phyloP scores from a whole-genome alignment of 1,139 yeast genomes.

The Debaryomycetaceae sp. region DNA sequence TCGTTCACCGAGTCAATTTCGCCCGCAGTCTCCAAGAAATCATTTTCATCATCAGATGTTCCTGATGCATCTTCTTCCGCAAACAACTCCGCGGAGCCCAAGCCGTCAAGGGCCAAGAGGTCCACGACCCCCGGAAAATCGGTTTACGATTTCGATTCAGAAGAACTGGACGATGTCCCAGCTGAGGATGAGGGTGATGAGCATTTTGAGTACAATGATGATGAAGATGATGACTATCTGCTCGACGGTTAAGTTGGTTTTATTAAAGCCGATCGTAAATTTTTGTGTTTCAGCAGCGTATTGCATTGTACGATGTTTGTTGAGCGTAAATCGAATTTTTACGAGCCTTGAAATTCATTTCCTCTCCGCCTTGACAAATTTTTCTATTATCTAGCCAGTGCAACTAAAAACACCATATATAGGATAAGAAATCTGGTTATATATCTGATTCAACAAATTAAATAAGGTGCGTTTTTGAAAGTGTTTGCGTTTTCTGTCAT shows the following conservation, averaged over 20 bases:
- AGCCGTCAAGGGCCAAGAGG: conserved; percentile 5
- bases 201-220: conserved; percentile 1
- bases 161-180: conserved; percentile 2
- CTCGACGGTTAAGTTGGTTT: neutral
- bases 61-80: conserved; percentile 1
- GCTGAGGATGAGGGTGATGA: conserved; percentile 7
- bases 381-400: too few relatives aligned
- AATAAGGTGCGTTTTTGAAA: too few relatives aligned
- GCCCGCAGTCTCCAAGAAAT: conserved; percentile 2
- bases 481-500: too few relatives aligned
- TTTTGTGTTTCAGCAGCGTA: neutral
- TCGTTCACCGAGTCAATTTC: neutral
- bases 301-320: neutral
- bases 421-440: too few relatives aligned
- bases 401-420: too few relatives aligned
- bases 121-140: neutral
- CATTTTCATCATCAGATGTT: conserved; percentile 3
- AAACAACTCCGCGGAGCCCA: conserved; percentile 7
- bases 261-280: neutral
- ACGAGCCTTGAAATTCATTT: neutral
- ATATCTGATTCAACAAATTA: too few relatives aligned
- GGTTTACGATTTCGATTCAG: conserved; percentile 2
- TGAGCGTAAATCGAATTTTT: neutral
- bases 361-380: neutral
- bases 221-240: conserved; percentile 5